Conservation (phyloP, 2,329 filamentous ascomycete genomes). For the Dactylellina sp. region DNA sequence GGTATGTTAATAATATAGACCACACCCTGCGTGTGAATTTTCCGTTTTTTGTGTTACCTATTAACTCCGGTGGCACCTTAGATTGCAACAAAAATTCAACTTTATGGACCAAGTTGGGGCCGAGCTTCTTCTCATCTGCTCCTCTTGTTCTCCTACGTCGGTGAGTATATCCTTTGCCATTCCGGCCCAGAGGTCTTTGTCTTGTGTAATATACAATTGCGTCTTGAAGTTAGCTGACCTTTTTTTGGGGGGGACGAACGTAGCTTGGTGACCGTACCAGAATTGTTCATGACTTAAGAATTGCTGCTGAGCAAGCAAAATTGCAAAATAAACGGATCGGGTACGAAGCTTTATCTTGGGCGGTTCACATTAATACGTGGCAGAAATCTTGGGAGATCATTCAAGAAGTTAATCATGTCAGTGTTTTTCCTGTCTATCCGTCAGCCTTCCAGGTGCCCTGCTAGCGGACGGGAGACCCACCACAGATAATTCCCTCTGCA, state of each 20-base stretch:
- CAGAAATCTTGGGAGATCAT: conserved; percentile 58
- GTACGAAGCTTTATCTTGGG: conserved; percentile 59
- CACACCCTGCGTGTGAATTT: conserved; percentile 36
- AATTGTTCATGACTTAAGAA: conserved; percentile 58
- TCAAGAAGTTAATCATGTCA: conserved; percentile 58
- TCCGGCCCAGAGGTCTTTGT: not conserved
- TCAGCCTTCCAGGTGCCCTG: conserved; percentile 49
- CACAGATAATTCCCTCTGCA: conserved; percentile 55
- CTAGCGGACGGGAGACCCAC: conserved; percentile 46
- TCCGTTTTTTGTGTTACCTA: conserved; percentile 42
- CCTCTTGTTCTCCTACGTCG: conserved; percentile 58
- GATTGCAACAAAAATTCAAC: conserved; percentile 58
- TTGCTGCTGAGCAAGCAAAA: conserved; percentile 57
- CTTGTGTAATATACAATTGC: conserved; percentile 7
- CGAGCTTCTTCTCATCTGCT: conserved; percentile 57
- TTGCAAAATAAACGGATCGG: conserved; percentile 57
- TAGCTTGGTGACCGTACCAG: conserved; percentile 57
- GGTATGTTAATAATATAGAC: conserved; percentile 51
- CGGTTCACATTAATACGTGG: conserved; percentile 57
- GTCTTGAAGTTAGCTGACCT: conserved; percentile 45
- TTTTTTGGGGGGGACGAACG: conserved; percentile 14
- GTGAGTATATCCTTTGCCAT: conserved; percentile 39
- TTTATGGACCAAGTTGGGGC: conserved; percentile 58
- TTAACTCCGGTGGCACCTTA: conserved; percentile 27
- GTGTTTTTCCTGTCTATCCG: conserved; percentile 42